Percentiles rank a stretch among this genome's conserved stretches.
Evolutionary conservation across 1,284 basidiomycete genomes (phyloP).

Genomic region (Heterobasidion occidentale): DNA sequence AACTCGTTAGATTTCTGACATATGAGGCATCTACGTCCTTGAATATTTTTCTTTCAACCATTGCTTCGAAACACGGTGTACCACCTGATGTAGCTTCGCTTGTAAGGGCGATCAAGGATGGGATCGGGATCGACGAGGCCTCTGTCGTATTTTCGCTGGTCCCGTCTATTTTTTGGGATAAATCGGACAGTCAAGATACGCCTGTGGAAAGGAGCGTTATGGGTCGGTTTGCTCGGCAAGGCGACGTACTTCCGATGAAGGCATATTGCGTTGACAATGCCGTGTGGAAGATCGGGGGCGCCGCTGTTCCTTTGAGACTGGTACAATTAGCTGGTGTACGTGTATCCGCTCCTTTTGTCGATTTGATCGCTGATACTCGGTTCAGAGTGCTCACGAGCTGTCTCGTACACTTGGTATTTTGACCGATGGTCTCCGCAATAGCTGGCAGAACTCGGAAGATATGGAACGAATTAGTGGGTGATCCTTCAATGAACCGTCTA

Average conservation of each 20-base stretch:
- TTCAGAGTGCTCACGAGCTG: constrained; percentile 65
- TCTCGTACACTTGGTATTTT: constrained; percentile 68
- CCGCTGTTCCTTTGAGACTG: constrained; percentile 66
- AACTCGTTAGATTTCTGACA: constrained; percentile 63
- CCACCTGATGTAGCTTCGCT: constrained; percentile 27
- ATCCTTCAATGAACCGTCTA: background rate
- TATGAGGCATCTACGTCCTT: constrained; percentile 73
- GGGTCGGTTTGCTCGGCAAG: constrained; percentile 22
- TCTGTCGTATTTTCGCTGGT: constrained; percentile 45
- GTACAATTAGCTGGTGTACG: constrained; percentile 72
- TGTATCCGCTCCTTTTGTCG: background rate
- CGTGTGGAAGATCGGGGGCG: constrained; percentile 81
- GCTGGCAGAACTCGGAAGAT: constrained; percentile 90
- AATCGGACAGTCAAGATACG: background rate
- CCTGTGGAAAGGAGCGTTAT: background rate
- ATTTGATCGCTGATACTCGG: background rate
- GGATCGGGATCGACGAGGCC: constrained; percentile 36
- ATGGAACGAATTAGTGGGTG: constrained; percentile 77
- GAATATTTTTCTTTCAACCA: constrained; percentile 51
- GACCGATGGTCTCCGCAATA: constrained; percentile 70
- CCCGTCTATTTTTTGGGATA: constrained; percentile 18
- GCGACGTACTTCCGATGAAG: constrained; percentile 56
- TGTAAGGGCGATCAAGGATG: constrained; percentile 47
- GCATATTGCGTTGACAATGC: constrained; percentile 66
- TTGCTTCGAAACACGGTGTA: constrained; percentile 17